A percentile compares a stretch with the other conserved stretches of the same genome.
Conservation (phyloP, 495 filamentous ascomycete genomes). For the Cladorrhinum samala region DNA sequence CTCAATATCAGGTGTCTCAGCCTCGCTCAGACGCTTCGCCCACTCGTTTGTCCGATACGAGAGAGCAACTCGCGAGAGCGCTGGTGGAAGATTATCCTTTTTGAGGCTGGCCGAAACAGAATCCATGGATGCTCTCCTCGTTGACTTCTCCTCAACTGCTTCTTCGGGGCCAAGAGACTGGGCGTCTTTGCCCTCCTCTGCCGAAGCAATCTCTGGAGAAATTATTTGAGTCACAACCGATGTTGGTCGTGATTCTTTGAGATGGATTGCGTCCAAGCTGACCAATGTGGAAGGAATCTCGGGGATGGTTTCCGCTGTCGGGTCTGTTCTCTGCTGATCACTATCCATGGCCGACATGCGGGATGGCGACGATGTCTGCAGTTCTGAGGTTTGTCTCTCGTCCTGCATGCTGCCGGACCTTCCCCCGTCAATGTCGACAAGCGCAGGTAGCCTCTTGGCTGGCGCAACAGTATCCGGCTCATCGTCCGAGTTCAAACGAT, state of each 20-base stretch:
- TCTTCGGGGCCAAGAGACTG: too few species aligned
- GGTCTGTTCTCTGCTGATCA: too few species aligned
- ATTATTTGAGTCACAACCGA: too few species aligned
- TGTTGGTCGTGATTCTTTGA: too few species aligned
- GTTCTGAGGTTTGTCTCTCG: too few species aligned
- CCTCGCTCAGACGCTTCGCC: constrained; percentile 80
- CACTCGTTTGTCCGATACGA: constrained; percentile 93
- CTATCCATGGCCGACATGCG: too few species aligned
- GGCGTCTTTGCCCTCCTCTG: constrained; percentile 17
- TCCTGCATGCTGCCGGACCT: background rate
- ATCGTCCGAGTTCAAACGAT: constrained; percentile 38
- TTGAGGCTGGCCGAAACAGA: constrained; percentile 40
- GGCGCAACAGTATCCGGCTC: constrained; percentile 6
- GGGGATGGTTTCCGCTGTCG: too few species aligned
- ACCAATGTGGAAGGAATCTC: too few species aligned
- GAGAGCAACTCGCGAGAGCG: constrained; percentile 64
- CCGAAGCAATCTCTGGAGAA: background rate
- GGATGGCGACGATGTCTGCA: too few species aligned
- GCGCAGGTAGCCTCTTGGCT: background rate
- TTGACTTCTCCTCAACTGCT: too few species aligned
- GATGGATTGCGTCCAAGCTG: too few species aligned
- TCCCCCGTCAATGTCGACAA: background rate
- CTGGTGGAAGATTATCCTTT: constrained; percentile 45
- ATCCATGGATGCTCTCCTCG: constrained; percentile 25
- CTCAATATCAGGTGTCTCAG: constrained; percentile 71